Percentiles rank a stretch among this genome's conserved stretches.
Conservation (phyloP, 2,329 filamentous ascomycete genomes). For the Paecilomyces dactylethromorphus region DNA sequence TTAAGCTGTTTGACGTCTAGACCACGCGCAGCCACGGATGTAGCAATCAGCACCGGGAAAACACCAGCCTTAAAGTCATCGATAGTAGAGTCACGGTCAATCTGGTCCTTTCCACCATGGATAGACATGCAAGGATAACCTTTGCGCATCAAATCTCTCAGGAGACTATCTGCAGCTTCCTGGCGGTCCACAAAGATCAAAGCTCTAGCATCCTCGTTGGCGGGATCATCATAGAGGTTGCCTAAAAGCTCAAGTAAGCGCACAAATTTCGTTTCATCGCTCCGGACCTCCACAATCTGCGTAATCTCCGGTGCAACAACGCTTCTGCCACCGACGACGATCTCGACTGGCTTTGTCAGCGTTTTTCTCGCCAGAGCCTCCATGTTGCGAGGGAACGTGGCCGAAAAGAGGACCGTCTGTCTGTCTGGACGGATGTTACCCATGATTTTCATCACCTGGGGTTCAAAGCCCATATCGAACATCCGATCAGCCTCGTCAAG, state of each 20-base stretch:
- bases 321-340: conserved; percentile 81
- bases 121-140: conserved; percentile 90
- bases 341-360: conserved; percentile 77
- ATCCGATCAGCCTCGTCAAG: conserved; percentile 97
- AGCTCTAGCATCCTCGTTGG: conserved; percentile 82
- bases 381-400: conserved; percentile 92
- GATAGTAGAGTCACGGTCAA: conserved; percentile 87
- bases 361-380: conserved; percentile 86
- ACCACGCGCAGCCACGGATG: conserved; percentile 89
- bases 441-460: conserved; percentile 95
- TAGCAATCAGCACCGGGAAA: conserved; percentile 85
- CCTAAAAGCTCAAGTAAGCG: conserved; percentile 81
- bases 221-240: conserved; percentile 63
- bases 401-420: conserved; percentile 92
- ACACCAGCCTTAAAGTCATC: conserved; percentile 89
- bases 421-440: conserved; percentile 84
- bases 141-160: conserved; percentile 72
- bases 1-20: conserved; percentile 95
- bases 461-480: conserved; percentile 99
- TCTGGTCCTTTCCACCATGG: conserved; percentile 88
- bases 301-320: conserved; percentile 67
- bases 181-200: conserved; percentile 90
- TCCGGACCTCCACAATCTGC: conserved; percentile 81
- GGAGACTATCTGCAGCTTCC: conserved; percentile 75
- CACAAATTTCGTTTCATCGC: conserved; percentile 75